phyloP scores from a whole-genome alignment of 148 eudicot genomes.

The Rhododendron griersonianum region DNA sequence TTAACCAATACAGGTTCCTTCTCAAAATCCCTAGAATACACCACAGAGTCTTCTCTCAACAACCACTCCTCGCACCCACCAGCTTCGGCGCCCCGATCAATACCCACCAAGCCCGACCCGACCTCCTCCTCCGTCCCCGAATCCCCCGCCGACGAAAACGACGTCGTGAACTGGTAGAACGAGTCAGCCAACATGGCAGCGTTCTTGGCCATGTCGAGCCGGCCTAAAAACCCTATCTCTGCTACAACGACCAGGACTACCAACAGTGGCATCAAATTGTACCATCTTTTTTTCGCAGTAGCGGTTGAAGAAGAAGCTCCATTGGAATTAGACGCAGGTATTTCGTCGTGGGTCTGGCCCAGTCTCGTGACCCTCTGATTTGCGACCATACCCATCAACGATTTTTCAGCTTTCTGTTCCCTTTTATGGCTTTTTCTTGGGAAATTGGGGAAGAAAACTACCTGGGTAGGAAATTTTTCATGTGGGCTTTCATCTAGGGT shows the following conservation, averaged over 20 bases:
- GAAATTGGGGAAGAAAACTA: background rate
- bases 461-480: background rate
- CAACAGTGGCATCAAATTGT: slow-evolving; percentile 45
- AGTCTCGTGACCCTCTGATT: slow-evolving; percentile 5
- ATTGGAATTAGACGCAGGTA: background rate
- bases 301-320: slow-evolving; percentile 15
- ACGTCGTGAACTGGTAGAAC: slow-evolving; percentile 35
- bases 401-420: background rate
- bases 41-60: slow-evolving; percentile 54
- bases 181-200: slow-evolving; percentile 71
- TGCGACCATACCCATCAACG: slow-evolving; percentile 13
- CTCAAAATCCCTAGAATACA: slow-evolving; percentile 63
- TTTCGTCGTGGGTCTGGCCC: background rate
- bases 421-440: background rate
- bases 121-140: slow-evolving; percentile 1
- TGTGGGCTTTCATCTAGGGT: background rate
- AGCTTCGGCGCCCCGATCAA: slow-evolving; percentile 7
- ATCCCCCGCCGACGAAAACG: slow-evolving; percentile 8
- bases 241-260: slow-evolving; percentile 60
- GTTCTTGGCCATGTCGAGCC: slow-evolving; percentile 61
- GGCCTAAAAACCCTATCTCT: slow-evolving; percentile 62
- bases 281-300: slow-evolving; percentile 39
- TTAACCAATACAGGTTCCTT: slow-evolving; percentile 54
- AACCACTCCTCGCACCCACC: slow-evolving; percentile 73
- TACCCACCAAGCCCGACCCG: background rate